A percentile compares a stretch with the other conserved stretches of the same genome.
Evolutionary conservation across 2,329 filamentous ascomycete species (phyloP).

Genomic region (Plenodomus biglobosus): DNA sequence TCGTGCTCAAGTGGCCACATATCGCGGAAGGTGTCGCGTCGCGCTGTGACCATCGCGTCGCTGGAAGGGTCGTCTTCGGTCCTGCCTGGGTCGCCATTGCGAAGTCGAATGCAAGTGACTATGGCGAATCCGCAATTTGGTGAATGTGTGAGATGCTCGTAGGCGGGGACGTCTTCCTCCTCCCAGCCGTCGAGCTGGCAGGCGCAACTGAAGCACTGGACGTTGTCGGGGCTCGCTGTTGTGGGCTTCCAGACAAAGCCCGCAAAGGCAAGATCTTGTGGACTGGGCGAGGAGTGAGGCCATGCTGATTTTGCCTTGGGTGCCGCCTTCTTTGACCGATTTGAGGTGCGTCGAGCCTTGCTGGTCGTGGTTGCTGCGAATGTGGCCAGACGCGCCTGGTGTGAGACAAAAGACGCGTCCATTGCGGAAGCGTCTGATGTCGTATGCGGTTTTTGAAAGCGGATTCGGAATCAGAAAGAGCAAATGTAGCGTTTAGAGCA

Average conservation of each 20-base stretch:
- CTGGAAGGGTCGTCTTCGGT: conserved; percentile 75
- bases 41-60: conserved; percentile 70
- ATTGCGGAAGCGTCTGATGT: conserved; percentile 15
- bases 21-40: conserved; percentile 78
- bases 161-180: conserved; percentile 75
- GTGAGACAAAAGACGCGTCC: conserved; percentile 57
- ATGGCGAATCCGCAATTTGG: conserved; percentile 86
- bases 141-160: conserved; percentile 83
- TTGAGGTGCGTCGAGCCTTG: conserved; percentile 70
- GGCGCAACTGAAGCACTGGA: conserved; percentile 82
- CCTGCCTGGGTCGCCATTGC: conserved; percentile 61
- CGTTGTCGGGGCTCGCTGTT: conserved; percentile 78
- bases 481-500: neutral
- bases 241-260: conserved; percentile 88
- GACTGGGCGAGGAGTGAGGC: conserved; percentile 72
- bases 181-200: conserved; percentile 92
- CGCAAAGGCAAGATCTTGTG: conserved; percentile 78
- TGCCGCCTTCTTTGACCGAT: conserved; percentile 57
- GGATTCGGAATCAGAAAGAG: neutral
- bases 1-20: conserved; percentile 79
- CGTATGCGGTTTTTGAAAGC: neutral
- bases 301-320: conserved; percentile 55
- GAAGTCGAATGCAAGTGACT: conserved; percentile 57
- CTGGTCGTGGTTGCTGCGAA: conserved; percentile 68
- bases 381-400: conserved; percentile 75